Evolutionary conservation across 2,329 filamentous ascomycete genomes (phyloP).

Genomic region (Aquanectria penicillioides): DNA sequence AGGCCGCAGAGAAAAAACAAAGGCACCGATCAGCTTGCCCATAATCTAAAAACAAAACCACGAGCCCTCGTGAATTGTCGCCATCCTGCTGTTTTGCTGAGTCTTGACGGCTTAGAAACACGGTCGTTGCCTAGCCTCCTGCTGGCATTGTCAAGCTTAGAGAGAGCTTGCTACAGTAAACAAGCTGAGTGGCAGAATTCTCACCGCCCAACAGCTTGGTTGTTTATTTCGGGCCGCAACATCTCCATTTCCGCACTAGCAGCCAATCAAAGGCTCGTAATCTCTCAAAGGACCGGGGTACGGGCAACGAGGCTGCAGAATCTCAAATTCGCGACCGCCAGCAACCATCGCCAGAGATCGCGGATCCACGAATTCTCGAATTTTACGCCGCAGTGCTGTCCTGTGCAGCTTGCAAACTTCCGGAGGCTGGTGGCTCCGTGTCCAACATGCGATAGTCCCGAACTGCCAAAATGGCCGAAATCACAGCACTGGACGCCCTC

Average conservation of each 20-base stretch:
- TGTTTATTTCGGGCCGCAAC: slow-evolving; percentile 43
- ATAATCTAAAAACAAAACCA: slow-evolving; percentile 2
- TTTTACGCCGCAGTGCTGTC: slow-evolving; percentile 37
- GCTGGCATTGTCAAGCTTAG: background rate
- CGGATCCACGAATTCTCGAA: slow-evolving; percentile 33
- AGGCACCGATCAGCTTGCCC: background rate
- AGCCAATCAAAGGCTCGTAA: slow-evolving; percentile 39
- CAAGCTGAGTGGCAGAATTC: slow-evolving; percentile 45
- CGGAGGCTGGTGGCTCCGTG: slow-evolving; percentile 30
- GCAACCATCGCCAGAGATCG: slow-evolving; percentile 36
- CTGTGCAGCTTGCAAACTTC: slow-evolving; percentile 32
- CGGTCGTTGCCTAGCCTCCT: slow-evolving; percentile 11
- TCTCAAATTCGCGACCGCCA: slow-evolving; percentile 42
- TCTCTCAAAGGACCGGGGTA: slow-evolving; percentile 34
- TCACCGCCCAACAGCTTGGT: slow-evolving; percentile 44
- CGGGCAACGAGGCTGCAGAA: slow-evolving; percentile 47
- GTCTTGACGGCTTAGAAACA: background rate
- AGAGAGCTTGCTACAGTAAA: slow-evolving; percentile 21
- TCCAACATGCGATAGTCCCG: slow-evolving; percentile 59
- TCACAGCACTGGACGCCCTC: slow-evolving; percentile 78
- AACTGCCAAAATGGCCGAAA: slow-evolving; percentile 72
- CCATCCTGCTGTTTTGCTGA: background rate
- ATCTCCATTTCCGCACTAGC: slow-evolving; percentile 28
- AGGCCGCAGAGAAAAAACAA: slow-evolving; percentile 2
- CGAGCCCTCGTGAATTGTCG: background rate